Conservation (phyloP, 768 basidiomycete genomes). For the Tricholoma sp. region DNA sequence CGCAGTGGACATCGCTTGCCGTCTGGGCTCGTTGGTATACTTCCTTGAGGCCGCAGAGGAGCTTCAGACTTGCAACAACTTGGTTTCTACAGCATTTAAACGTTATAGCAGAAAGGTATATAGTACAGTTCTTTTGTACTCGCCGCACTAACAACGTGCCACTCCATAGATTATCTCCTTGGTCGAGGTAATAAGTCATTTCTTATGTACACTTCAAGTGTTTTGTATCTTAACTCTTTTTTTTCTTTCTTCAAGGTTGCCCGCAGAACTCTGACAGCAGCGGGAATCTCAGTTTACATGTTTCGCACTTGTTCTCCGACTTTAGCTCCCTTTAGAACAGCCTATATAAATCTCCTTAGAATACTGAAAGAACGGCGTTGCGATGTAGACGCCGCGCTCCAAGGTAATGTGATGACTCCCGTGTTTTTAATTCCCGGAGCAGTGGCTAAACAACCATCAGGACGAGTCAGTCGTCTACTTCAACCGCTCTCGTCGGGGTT, state of each 20-base stretch:
- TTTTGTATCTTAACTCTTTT: slow-evolving; percentile 5
- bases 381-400: slow-evolving; percentile 24
- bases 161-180: slow-evolving; percentile 39
- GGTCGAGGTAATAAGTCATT: slow-evolving; percentile 40
- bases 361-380: slow-evolving; percentile 32
- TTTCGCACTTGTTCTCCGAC: slow-evolving; percentile 40
- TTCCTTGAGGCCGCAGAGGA: slow-evolving; percentile 27
- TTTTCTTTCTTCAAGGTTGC: slow-evolving; percentile 32
- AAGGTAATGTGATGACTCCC: slow-evolving; percentile 23
- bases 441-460: slow-evolving; percentile 13
- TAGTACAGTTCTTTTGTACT: not conserved
- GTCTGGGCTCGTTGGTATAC: slow-evolving; percentile 23
- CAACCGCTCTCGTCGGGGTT: slow-evolving; percentile 29
- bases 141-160: slow-evolving; percentile 5
- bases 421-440: not conserved
- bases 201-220: slow-evolving; percentile 1
- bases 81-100: slow-evolving; percentile 19
- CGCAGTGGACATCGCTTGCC: slow-evolving; percentile 23
- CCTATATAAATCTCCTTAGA: slow-evolving; percentile 45
- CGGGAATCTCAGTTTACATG: slow-evolving; percentile 37
- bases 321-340: slow-evolving; percentile 37
- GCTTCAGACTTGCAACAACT: slow-evolving; percentile 20
- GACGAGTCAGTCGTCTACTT: slow-evolving; percentile 27
- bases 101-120: slow-evolving; percentile 29
- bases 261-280: slow-evolving; percentile 37